Evolutionary conservation across 2,329 filamentous ascomycete species (phyloP).

Genomic region (Apiospora malaysiana): DNA sequence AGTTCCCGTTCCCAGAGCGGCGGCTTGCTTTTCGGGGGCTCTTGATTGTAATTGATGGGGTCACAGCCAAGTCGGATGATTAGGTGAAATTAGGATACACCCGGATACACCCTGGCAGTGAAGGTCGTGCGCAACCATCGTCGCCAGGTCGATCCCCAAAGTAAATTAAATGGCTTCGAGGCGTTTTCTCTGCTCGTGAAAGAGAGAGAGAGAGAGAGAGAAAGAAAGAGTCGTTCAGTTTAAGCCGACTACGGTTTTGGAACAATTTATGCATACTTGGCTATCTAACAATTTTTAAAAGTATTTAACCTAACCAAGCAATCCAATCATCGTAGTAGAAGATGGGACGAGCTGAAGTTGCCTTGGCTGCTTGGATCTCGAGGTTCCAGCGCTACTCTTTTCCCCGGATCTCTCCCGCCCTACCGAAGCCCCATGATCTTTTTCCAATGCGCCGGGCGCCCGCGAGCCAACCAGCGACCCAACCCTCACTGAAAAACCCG

Average conservation of each 20-base stretch:
- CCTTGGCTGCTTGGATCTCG: not conserved
- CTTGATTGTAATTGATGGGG: not conserved
- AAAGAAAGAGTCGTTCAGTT: not conserved
- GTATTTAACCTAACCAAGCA: too few species aligned
- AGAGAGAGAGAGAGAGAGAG: too few species aligned
- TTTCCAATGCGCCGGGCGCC: not conserved
- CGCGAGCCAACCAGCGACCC: not conserved
- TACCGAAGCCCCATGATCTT: not conserved
- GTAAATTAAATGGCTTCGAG: not conserved
- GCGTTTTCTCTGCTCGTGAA: not conserved
- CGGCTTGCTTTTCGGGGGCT: not conserved
- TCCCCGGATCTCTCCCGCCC: constrained; percentile 2
- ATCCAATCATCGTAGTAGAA: too few species aligned
- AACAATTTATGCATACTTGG: too few species aligned
- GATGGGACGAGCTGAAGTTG: too few species aligned
- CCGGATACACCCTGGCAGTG: not conserved
- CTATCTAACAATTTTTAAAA: too few species aligned
- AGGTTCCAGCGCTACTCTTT: not conserved
- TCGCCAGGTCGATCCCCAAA: not conserved
- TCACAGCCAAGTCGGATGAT: constrained; percentile 12
- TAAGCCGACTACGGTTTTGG: too few species aligned
- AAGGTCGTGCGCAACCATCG: not conserved
- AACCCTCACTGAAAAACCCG: not conserved
- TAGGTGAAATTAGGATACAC: not conserved
- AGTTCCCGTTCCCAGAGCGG: not conserved